Percentiles rank a stretch among this genome's conserved stretches.
Conservation (phyloP, 495 filamentous ascomycete genomes). For the Trypethelium eluteriae region DNA sequence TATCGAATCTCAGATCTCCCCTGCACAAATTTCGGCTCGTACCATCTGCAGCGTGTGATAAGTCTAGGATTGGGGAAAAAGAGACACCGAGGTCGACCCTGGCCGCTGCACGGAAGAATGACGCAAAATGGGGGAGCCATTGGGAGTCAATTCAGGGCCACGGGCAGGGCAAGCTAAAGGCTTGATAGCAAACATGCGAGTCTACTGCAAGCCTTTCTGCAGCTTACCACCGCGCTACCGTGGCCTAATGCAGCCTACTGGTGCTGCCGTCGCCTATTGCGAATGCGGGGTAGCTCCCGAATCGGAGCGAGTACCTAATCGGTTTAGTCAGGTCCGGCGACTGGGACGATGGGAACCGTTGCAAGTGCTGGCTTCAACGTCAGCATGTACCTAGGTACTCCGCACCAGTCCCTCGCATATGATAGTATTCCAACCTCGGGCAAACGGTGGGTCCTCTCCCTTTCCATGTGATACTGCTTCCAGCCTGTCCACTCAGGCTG, state of each 20-base stretch:
- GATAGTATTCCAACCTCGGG: neutral
- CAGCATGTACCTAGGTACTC: neutral
- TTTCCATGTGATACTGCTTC: neutral
- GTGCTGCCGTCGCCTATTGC: neutral
- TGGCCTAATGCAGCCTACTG: too few species aligned
- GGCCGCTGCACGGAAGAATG: neutral
- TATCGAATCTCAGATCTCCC: neutral
- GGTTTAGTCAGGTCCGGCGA: neutral
- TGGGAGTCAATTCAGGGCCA: neutral
- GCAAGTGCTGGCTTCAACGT: neutral
- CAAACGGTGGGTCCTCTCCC: neutral
- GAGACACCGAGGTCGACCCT: neutral
- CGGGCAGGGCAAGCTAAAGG: too few species aligned
- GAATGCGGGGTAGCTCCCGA: neutral
- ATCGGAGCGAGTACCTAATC: neutral
- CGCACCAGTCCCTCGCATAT: slow-evolving; percentile 1
- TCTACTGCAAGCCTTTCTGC: too few species aligned
- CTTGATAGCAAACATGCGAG: too few species aligned
- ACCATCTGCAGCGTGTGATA: neutral
- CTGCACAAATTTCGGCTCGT: slow-evolving; percentile 2
- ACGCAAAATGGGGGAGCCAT: neutral
- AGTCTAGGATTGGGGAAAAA: neutral
- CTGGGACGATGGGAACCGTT: neutral
- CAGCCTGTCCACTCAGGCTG: neutral
- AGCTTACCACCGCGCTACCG: too few species aligned